Percentiles rank a stretch among this genome's conserved stretches.
These are phyloP conservation scores for Ophiobolus disseminans DNA, from an alignment of 2,329 filamentous ascomycete species.

Conservation along the genomic window DNA sequence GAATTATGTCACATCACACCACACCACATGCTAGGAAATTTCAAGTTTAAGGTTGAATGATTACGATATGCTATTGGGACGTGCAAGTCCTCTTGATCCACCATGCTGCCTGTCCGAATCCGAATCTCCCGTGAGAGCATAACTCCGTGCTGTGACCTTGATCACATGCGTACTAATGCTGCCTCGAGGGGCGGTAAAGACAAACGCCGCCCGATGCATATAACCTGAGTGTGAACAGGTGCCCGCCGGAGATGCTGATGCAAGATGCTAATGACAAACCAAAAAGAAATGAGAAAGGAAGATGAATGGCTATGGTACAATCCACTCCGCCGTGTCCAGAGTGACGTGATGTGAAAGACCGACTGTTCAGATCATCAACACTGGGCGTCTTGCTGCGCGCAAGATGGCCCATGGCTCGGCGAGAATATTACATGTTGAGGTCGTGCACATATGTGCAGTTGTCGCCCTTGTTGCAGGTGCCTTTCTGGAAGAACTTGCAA, in stretches of 20 bases:
- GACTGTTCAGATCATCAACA: not conserved
- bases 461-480: slow-evolving; percentile 75
- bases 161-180: slow-evolving; percentile 23
- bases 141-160: not conserved
- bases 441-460: slow-evolving; percentile 78
- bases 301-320: slow-evolving; percentile 20
- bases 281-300: slow-evolving; percentile 14
- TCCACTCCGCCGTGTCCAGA: not conserved
- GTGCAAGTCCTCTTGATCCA: not conserved
- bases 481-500: slow-evolving; percentile 74
- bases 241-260: slow-evolving; percentile 27
- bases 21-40: not conserved
- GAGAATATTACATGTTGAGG: slow-evolving; percentile 18
- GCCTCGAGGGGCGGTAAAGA: slow-evolving; percentile 14
- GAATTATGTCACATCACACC: no score
- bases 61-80: not conserved
- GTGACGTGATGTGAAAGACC: not conserved
- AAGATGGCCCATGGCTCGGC: not conserved
- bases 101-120: not conserved
- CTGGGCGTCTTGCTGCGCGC: not conserved
- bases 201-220: slow-evolving; percentile 32
- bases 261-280: slow-evolving; percentile 11
- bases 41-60: not conserved
- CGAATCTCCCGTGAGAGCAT: not conserved
- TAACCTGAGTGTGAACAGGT: slow-evolving; percentile 6